Percentiles rank a stretch among this genome's conserved stretches.
Evolutionary conservation across 345 rosid genomes (phyloP).

Genomic region (Odontarrhena argentea): DNA sequence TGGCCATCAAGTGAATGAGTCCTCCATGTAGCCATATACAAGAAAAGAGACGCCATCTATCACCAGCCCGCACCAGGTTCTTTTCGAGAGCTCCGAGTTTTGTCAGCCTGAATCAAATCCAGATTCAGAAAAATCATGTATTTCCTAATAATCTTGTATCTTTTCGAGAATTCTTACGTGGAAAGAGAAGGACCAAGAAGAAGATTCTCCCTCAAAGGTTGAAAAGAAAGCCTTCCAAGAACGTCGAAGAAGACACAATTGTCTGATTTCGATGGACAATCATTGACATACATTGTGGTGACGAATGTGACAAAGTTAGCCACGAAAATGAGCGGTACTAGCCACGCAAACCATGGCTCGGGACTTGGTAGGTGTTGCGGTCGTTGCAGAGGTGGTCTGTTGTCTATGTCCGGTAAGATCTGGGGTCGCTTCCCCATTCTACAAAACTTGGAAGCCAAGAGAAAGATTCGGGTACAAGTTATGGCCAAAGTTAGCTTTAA

Average conservation of each 20-base stretch:
- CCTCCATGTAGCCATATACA: conserved; percentile 96
- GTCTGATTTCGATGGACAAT: conserved; percentile 59
- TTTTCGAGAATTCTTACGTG: conserved; percentile 50
- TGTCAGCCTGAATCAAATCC: conserved; percentile 54
- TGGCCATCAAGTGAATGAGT: conserved; percentile 65
- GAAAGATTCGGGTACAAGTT: conserved; percentile 40
- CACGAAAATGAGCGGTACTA: conserved; percentile 58
- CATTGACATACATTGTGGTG: conserved; percentile 60
- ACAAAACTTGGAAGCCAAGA: conserved; percentile 33
- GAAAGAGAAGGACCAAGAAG: conserved; percentile 66
- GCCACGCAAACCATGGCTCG: conserved; percentile 68
- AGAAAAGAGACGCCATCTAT: conserved; percentile 75
- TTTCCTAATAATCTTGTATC: no score
- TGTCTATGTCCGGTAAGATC: conserved; percentile 37
- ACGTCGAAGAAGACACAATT: conserved; percentile 46
- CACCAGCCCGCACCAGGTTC: conserved; percentile 51
- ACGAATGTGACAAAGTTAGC: conserved; percentile 51
- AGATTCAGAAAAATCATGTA: no score
- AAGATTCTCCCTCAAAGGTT: conserved; percentile 49
- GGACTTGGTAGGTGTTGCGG: conserved; percentile 47
- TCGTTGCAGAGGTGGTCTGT: conserved; percentile 27
- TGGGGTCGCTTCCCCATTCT: conserved; percentile 46
- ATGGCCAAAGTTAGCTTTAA: conserved; percentile 25
- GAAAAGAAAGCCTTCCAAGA: conserved; percentile 64
- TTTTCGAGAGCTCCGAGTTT: conserved; percentile 74